phyloP scores from a whole-genome alignment of 1,284 basidiomycete genomes.

The Papiliotrema laurentii region DNA sequence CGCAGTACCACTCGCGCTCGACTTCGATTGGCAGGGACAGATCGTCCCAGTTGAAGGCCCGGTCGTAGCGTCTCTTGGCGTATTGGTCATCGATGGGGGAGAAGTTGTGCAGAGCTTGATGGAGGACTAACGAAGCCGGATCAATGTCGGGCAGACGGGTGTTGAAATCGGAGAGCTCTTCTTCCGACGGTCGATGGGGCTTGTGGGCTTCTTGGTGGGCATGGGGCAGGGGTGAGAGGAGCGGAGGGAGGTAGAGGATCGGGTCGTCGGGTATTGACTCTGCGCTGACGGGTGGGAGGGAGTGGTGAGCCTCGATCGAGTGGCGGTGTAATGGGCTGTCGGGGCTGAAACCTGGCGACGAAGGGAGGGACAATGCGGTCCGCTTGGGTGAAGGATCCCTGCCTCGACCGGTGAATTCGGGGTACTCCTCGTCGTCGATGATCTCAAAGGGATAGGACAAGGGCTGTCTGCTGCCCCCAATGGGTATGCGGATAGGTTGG shows the following conservation, averaged over 20 bases:
- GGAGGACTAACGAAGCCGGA: conserved; percentile 72
- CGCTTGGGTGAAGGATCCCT: conserved; percentile 7
- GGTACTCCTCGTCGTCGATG: not conserved
- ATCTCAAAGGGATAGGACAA: not conserved
- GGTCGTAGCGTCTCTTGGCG: conserved; percentile 59
- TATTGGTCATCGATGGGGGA: conserved; percentile 61
- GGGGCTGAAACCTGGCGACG: conserved; percentile 1
- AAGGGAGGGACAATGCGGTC: conserved; percentile 4
- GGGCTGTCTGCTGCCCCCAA: not conserved
- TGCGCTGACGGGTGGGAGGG: conserved; percentile 50
- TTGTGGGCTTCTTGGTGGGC: conserved; percentile 23
- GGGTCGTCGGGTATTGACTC: conserved; percentile 52
- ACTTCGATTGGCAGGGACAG: conserved; percentile 47
- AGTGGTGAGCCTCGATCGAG: conserved; percentile 48
- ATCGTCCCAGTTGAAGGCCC: conserved; percentile 83
- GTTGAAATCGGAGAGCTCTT: conserved; percentile 55
- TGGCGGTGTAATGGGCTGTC: not conserved
- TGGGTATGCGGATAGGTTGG: conserved; percentile 2
- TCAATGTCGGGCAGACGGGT: conserved; percentile 77
- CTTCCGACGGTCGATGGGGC: conserved; percentile 1
- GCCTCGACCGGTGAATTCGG: not conserved
- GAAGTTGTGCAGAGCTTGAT: conserved; percentile 76
- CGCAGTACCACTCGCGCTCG: conserved; percentile 77
- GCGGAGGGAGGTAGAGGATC: conserved; percentile 71
- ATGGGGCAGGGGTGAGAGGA: conserved; percentile 61